Evolutionary conservation across 805 yeast species (phyloP), one percentile per base, ranked within the genome.

Genomic region (Candida nitratophila): DNA sequence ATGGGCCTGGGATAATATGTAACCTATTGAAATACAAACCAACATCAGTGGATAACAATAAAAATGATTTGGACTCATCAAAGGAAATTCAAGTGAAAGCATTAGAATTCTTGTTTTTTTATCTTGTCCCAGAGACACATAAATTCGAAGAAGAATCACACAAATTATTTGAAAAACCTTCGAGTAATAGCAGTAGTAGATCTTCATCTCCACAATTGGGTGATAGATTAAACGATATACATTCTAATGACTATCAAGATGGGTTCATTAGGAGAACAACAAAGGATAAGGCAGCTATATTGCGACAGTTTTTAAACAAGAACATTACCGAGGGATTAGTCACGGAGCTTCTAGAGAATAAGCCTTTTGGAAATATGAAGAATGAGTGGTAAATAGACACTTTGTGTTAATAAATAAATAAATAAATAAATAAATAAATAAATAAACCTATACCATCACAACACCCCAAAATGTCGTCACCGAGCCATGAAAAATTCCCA

Each of bases 41-140:
- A 9, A 21, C 24, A 21, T 8, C 24, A 26, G 6, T 32, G 9
- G 24, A 32, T 3, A 20, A 7, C 17, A 30, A 36, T 2, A 15
- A 37, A 12, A 36, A 26, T 24, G 21, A 39, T 2, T 60, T 62
- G 38, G 51, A 57, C 21, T 61, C 73, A 3, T 54, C 74, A 36
- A 79, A 79, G 51, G 71, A 71, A 30, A 72, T 83, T 14, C 80
- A 81, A 51, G 74, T 81, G 49, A 77, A 80, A 51, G 71, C 80
- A 12, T 69, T 84, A 40, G 90, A 84, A 61, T 84, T 83, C 56
- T 63, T 84, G 42, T 75, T 83, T 44, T 81, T 83, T 56, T 83
- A 84, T 54, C 61, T 84, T 44, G 69, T 77, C 9, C 88, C 87
- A 12, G 91, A 83, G 57, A 62, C 73, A 1, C 21, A 20, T 12